phyloP scores from a whole-genome alignment of 768 basidiomycete genomes.

The Leccinellum luteum region DNA sequence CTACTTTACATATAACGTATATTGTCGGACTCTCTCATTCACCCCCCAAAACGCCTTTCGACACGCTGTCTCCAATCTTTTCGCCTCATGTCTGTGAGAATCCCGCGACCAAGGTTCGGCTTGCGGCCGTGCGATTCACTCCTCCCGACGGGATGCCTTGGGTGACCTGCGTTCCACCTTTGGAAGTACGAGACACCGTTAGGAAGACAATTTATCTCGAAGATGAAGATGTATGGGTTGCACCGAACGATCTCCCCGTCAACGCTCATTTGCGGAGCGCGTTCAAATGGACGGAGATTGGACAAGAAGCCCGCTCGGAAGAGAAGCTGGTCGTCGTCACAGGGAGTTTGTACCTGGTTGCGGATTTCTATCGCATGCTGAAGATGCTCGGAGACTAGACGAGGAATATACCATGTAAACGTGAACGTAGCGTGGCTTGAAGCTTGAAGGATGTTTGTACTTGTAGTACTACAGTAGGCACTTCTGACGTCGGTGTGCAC shows the following conservation, averaged over 20 bases:
- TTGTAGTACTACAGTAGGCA: not conserved
- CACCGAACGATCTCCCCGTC: conserved; percentile 33
- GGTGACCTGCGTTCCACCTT: conserved; percentile 64
- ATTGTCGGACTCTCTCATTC: conserved; percentile 84
- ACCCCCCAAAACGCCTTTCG: conserved; percentile 74
- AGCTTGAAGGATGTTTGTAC: not conserved
- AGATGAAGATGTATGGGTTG: conserved; percentile 46
- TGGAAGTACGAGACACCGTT: conserved; percentile 48
- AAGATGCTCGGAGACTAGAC: conserved; percentile 10
- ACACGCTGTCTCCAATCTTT: conserved; percentile 71
- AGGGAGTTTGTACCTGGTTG: conserved; percentile 93
- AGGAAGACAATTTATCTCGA: conserved; percentile 36
- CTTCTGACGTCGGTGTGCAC: not conserved
- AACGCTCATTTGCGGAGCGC: conserved; percentile 43
- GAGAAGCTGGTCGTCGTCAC: conserved; percentile 67
- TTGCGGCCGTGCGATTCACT: conserved; percentile 63
- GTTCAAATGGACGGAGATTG: conserved; percentile 41
- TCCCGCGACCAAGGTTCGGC: conserved; percentile 34
- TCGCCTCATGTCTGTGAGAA: conserved; percentile 32
- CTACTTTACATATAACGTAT: conserved; percentile 53
- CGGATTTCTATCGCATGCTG: conserved; percentile 78
- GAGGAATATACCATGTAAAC: not conserved
- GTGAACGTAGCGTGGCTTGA: not conserved
- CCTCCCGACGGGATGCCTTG: conserved; percentile 93
- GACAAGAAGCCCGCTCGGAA: conserved; percentile 3